These are phyloP conservation scores for Monoraphidium neglectum DNA, from an alignment of 139 green algal species.

Conservation along the genomic window DNA sequence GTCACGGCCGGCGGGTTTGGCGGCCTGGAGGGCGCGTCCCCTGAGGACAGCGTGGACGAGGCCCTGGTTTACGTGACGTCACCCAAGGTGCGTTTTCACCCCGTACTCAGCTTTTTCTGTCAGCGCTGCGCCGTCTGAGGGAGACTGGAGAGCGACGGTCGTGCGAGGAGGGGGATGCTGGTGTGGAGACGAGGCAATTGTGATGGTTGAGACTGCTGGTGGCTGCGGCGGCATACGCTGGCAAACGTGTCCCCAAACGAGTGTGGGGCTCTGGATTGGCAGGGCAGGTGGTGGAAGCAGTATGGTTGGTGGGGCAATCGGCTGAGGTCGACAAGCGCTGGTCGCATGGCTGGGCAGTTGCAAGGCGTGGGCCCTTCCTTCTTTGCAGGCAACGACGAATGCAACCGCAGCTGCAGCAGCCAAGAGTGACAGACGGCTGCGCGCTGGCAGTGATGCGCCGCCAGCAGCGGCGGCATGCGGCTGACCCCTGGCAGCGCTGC, in stretches of 20 bases:
- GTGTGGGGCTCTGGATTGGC: neutral
- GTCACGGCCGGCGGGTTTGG: slow-evolving; percentile 25
- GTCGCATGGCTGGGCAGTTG: no score
- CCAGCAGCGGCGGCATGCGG: no score
- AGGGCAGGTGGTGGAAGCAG: no score
- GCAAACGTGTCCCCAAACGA: neutral
- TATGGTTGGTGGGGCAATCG: no score
- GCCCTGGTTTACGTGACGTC: slow-evolving; percentile 67
- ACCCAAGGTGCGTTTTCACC: slow-evolving; percentile 61
- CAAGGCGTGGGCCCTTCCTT: no score
- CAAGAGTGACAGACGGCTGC: no score
- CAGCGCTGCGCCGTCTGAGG: slow-evolving; percentile 22
- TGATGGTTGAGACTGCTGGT: neutral
- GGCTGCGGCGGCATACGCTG: neutral
- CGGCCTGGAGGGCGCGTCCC: slow-evolving; percentile 38
- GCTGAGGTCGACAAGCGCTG: no score
- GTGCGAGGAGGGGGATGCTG: neutral
- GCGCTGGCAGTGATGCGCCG: no score
- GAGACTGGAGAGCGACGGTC: neutral
- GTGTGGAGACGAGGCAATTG: neutral
- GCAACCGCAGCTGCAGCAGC: no score
- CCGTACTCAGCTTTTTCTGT: no score
- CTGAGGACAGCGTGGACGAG: slow-evolving; percentile 72
- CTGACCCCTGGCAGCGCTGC: no score
- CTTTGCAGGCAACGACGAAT: no score